A percentile compares a stretch with the other conserved stretches of the same genome.
Evolutionary conservation across 345 rosid genomes (phyloP).

Genomic region (Isatis tinctoria): DNA sequence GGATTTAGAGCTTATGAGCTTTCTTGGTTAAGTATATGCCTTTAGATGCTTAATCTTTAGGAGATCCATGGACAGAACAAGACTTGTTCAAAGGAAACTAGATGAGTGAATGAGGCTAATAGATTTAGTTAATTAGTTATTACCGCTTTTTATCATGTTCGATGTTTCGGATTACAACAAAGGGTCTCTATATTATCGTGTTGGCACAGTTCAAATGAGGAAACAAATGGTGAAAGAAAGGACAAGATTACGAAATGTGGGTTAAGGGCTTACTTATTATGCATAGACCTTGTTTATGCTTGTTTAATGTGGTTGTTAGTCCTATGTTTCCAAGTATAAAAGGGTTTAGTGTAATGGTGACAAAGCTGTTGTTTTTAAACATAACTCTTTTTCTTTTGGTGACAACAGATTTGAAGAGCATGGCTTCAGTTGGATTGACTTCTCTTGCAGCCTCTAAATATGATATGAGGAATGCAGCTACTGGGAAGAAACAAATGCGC

Average conservation of each 20-base stretch:
- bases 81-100: not conserved
- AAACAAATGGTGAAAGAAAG: not conserved
- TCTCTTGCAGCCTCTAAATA: slow-evolving; percentile 54
- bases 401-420: slow-evolving; percentile 85
- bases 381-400: not conserved
- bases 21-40: too few species aligned
- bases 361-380: not conserved
- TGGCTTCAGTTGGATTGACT: slow-evolving; percentile 75
- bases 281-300: not conserved
- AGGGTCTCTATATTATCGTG: not conserved
- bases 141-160: not conserved
- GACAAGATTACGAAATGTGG: not conserved
- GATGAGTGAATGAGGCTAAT: not conserved
- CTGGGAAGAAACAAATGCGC: slow-evolving; percentile 56
- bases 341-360: not conserved
- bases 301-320: not conserved
- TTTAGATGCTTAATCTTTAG: not conserved
- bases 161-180: not conserved
- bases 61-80: not conserved
- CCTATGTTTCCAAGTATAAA: not conserved
- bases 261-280: not conserved
- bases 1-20: too few species aligned
- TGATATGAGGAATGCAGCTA: slow-evolving; percentile 49
- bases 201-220: not conserved
- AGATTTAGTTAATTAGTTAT: not conserved